A percentile compares a stretch with the other conserved stretches of the same genome.
These are phyloP conservation scores for Pueraria montana DNA, from an alignment of 306 rosid genomes.

Conservation along the genomic window DNA sequence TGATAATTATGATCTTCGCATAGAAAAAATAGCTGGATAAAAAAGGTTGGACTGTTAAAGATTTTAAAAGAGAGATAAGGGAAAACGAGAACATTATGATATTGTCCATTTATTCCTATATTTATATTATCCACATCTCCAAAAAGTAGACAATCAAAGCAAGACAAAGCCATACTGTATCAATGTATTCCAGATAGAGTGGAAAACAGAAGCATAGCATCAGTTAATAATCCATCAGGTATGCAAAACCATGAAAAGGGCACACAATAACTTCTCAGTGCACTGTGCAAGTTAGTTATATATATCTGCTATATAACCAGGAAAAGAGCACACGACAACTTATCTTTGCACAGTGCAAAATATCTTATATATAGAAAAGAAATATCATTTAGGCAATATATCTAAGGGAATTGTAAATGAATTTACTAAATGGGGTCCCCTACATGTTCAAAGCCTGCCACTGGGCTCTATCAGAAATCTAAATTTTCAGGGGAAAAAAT, in stretches of 20 bases:
- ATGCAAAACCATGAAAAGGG: slow-evolving; percentile 40
- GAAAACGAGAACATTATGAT: neutral
- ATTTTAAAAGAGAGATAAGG: neutral
- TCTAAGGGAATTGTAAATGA: slow-evolving; percentile 2
- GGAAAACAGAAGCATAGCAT: slow-evolving; percentile 26
- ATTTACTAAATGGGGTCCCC: neutral
- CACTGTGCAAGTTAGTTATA: neutral
- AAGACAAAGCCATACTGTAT: slow-evolving; percentile 4
- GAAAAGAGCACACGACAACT: neutral
- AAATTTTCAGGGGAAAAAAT: neutral
- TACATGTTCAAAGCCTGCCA: slow-evolving; percentile 13
- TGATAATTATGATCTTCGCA: neutral
- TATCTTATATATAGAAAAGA: slow-evolving; percentile 28
- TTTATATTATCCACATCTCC: slow-evolving; percentile 19
- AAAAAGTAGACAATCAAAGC: slow-evolving; percentile 31
- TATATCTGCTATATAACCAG: neutral
- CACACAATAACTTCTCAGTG: slow-evolving; percentile 3
- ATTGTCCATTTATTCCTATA: slow-evolving; percentile 25
- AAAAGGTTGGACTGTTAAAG: neutral
- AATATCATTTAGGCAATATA: neutral
- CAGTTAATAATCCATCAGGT: slow-evolving; percentile 11
- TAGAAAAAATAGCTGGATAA: neutral
- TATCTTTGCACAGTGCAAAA: neutral
- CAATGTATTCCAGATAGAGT: slow-evolving; percentile 34
- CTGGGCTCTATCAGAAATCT: neutral